Percentiles rank a stretch among this genome's conserved stretches.
These are phyloP conservation scores for Pulveroboletus sp. DNA, from an alignment of 768 basidiomycete genomes.

Conservation along the genomic window DNA sequence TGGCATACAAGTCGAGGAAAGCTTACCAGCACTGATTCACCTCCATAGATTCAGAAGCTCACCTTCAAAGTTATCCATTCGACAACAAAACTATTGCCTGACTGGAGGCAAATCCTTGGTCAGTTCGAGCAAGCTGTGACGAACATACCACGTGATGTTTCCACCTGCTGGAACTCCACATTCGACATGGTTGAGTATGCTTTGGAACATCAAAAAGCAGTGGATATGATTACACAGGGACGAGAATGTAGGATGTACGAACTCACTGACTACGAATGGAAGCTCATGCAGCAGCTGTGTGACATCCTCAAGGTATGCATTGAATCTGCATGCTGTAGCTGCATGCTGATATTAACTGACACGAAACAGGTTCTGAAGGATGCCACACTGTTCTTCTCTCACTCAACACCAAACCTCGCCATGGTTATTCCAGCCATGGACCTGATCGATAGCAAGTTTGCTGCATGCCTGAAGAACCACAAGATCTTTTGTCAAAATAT, in stretches of 20 bases:
- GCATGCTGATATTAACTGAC: neutral
- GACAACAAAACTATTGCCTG: neutral
- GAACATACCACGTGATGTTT: neutral
- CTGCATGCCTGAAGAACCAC: neutral
- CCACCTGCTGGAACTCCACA: no score
- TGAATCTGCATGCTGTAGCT: no score
- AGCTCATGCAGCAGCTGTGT: neutral
- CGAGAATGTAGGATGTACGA: neutral
- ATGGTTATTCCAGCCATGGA: no score
- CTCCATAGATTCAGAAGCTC: neutral
- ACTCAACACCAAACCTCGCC: neutral
- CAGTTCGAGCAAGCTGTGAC: neutral
- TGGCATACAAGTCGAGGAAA: neutral
- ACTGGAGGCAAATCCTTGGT: neutral
- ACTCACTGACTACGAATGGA: neutral
- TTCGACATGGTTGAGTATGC: neutral
- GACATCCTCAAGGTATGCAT: neutral
- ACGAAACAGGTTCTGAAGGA: neutral
- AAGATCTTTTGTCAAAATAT: no score
- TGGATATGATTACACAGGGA: neutral
- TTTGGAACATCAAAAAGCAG: neutral
- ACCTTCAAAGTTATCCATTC: neutral
- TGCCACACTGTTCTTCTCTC: neutral
- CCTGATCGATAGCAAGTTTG: neutral
- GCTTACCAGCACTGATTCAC: neutral